Percentiles rank a stretch among this genome's conserved stretches.
These are phyloP conservation scores for Candida yuanshanica DNA, from an alignment of 805 yeast species.

Conservation along the genomic window DNA sequence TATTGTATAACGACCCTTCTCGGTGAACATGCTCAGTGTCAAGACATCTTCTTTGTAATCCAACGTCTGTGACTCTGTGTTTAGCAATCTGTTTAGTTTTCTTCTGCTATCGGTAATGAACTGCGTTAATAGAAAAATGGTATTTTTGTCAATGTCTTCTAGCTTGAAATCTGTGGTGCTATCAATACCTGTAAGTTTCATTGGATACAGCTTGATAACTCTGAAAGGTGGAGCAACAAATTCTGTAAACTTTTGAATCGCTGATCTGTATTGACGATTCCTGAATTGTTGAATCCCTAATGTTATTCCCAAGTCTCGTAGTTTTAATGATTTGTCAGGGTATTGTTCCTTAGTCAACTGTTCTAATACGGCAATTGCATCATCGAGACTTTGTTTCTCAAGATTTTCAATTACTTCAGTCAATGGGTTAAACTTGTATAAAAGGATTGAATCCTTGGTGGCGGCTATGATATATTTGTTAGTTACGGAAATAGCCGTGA, in stretches of 20 bases:
- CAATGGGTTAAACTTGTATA: slow-evolving; percentile 1
- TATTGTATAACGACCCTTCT: slow-evolving; percentile 13
- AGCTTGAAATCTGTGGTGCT: neutral
- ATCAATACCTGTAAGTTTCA: slow-evolving; percentile 19
- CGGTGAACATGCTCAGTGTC: slow-evolving; percentile 14
- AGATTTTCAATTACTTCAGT: slow-evolving; percentile 3
- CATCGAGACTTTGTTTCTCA: neutral
- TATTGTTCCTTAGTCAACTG: slow-evolving; percentile 26
- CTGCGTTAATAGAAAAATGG: slow-evolving; percentile 24
- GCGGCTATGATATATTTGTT: neutral
- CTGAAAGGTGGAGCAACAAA: slow-evolving; percentile 56
- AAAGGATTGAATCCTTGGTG: neutral
- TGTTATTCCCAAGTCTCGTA: slow-evolving; percentile 39
- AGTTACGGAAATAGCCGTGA: slow-evolving; percentile 1
- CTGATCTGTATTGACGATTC: slow-evolving; percentile 25
- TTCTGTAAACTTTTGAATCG: slow-evolving; percentile 42
- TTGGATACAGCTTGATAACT: slow-evolving; percentile 44
- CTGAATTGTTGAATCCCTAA: slow-evolving; percentile 32
- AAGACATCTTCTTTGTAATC: slow-evolving; percentile 10
- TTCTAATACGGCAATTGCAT: slow-evolving; percentile 34
- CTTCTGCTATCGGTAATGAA: slow-evolving; percentile 47
- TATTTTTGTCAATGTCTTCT: slow-evolving; percentile 1
- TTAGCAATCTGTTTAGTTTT: slow-evolving; percentile 29
- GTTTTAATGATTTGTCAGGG: slow-evolving; percentile 26
- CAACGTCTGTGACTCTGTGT: slow-evolving; percentile 8